Base-by-base conservation (phyloP, 176 grass and related monocot species). In the Musa schizocarpa region DNA sequence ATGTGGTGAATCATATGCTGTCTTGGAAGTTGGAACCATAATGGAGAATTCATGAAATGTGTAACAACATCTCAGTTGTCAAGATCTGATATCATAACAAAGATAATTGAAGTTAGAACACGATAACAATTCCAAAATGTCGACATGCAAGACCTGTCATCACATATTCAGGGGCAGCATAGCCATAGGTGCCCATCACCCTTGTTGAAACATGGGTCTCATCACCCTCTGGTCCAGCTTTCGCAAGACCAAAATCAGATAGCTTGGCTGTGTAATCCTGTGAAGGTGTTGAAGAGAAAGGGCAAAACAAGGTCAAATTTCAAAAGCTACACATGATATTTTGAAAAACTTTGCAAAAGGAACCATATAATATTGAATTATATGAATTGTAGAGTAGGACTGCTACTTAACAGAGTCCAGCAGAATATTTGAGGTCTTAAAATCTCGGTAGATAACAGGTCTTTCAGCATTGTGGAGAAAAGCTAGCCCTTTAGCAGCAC, bases 341-440 rank as follows among this genome's bases (percentile, higher is more conserved):
- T 26, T 55, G 22, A 29, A 78, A 66, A 27, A 9, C 74, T 54
- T 19, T 57, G 17, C 58, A 78, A 51, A 68, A 68, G 70, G 53
- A 27, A 61, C 23, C 25, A 61, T 62, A 54, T 54, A 16, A n/a
- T 19, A 80, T 55, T 74, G 78, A 69, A 80, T 66, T 66, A 22
- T 17, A 71, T 63, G 48, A 72, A 29, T 0, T 43, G 65, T 50
- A 1, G 13, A 63, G 62, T 27, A 53, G 23, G 22, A 4, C 82
- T 81, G 22, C 34, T 76, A 53, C 85, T 82, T 72, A 75, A 94
- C 95, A 74, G 95, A 99, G 79, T 99, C 95, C 70, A 99, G 78
- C 72, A 99, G 88, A 83, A 99, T 99, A 83, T 99, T 99, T 76
- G 95, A 99, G 76, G 95, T 99, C 85, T 99, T 99, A 78, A 99